Evolutionary conservation across 257 asterid species (phyloP), one percentile per base, ranked within the genome.

Genomic region (Salvia splendens): DNA sequence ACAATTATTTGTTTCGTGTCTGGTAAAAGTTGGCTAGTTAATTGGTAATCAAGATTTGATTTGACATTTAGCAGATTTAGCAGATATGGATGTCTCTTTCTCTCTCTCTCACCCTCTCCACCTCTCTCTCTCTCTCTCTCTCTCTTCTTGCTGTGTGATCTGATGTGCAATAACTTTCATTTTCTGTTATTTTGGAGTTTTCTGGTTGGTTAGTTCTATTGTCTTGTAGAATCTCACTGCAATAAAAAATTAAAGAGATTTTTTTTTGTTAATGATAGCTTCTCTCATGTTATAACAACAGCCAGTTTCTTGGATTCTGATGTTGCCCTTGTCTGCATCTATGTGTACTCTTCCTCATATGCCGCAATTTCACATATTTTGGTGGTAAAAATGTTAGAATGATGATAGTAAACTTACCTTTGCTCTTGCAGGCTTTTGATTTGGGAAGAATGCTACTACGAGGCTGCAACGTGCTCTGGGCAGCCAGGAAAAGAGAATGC

Each of bases 401-500:
- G 47, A 52, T 74, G 24, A 77, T 68, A 14, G 20, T 8, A 9
- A 57, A 50, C 33, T 47, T 41, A 14, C 33, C 69, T 77, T 73
- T 63, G 68, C 47, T 73, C 67, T 78, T 43, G 65, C 87, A 92
- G 98, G 82, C 84, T 92, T 75, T 86, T 92, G 80, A 84, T 89
- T 62, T 87, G 95, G 97, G 97, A 92, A 75, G 98, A 89, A 61
- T 92, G 86, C 77, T 92, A 82, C 79, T 83, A 82, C 41, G 94
- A 88, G 73, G 73, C 87, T 1, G 73, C 65, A 53, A 42, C 78
- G 1, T 77, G 69, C 72, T 67, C 82, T 1, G 64, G 76, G 65
- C 74, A 68, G 45, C 67, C 63, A 20, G 81, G 79, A 56, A 59
- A 46, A 60, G 70, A 55, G 48, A 79, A 72, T 67, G 73, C 65